Percentiles rank a stretch among this genome's conserved stretches.
phyloP scores from a whole-genome alignment of 306 rosid genomes.

The Rosa lucieae region DNA sequence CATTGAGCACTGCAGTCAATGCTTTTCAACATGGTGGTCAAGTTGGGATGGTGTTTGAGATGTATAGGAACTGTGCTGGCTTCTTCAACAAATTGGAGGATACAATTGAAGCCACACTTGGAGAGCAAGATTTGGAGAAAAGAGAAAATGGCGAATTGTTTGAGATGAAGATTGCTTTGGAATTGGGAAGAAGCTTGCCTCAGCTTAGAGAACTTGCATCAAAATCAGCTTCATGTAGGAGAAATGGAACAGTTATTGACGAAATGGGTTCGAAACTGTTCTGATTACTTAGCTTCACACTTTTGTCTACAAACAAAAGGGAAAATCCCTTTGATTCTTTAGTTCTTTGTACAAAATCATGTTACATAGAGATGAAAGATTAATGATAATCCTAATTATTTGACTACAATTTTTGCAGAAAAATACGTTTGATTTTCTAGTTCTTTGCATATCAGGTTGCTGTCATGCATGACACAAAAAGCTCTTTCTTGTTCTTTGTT shows the following conservation, averaged over 20 bases:
- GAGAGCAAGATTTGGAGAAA: conserved; percentile 47
- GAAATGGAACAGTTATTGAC: conserved; percentile 40
- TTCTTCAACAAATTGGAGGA: conserved; percentile 48
- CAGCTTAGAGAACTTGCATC: conserved; percentile 48
- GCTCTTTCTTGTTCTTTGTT: not conserved
- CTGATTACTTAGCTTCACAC: conserved; percentile 6
- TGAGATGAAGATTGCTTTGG: conserved; percentile 60
- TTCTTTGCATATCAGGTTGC: not conserved
- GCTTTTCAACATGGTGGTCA: conserved; percentile 67
- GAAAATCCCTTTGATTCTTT: conserved; percentile 5
- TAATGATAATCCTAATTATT: not conserved
- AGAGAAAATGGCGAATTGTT: conserved; percentile 65
- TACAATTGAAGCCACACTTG: conserved; percentile 43
- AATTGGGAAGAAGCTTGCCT: conserved; percentile 65
- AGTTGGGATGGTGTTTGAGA: conserved; percentile 73
- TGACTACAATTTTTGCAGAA: not conserved
- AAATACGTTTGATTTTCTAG: not conserved
- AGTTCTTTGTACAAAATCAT: conserved; percentile 11
- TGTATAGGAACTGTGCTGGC: conserved; percentile 59
- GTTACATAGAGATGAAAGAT: not conserved
- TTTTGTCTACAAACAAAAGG: conserved; percentile 6
- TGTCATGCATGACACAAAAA: conserved; percentile 4
- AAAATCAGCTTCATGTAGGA: conserved; percentile 43
- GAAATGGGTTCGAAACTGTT: conserved; percentile 76
- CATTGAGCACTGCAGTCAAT: conserved; percentile 48